Evolutionary conservation across 2,329 filamentous ascomycete genomes (phyloP).

Genomic region (Pseudocercospora musae): DNA sequence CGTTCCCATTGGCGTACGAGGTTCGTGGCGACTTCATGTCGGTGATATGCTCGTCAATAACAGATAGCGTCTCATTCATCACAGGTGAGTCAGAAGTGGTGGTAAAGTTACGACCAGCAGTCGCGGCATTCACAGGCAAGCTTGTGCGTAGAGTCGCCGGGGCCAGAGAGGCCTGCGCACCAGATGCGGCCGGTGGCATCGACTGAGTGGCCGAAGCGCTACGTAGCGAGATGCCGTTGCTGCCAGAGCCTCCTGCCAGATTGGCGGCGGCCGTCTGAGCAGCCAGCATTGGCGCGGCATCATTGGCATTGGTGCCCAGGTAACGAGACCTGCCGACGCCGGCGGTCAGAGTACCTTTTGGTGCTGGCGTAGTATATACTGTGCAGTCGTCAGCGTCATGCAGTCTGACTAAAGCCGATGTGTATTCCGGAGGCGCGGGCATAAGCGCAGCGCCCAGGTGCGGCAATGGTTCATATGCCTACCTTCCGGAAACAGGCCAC

Average conservation of each 20-base stretch:
- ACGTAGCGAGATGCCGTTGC: constrained; percentile 7
- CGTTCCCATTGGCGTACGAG: constrained; percentile 46
- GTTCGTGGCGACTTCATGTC: constrained; percentile 62
- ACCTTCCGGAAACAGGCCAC: constrained; percentile 82
- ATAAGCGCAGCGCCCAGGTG: background rate
- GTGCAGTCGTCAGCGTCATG: constrained; percentile 23
- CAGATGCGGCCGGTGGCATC: constrained; percentile 10
- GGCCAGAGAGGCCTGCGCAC: constrained; percentile 16
- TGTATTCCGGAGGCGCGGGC: background rate
- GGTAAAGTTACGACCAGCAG: constrained; percentile 13
- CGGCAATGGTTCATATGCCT: constrained; percentile 31
- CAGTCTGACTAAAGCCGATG: background rate
- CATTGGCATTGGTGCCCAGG: constrained; percentile 21
- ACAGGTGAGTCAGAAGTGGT: constrained; percentile 56
- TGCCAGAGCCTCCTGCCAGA: constrained; percentile 10
- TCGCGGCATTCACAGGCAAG: constrained; percentile 15
- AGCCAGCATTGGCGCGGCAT: constrained; percentile 15
- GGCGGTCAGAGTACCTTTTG: constrained; percentile 33
- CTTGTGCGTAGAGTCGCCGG: constrained; percentile 24
- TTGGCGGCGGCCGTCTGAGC: constrained; percentile 17
- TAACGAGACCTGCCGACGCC: constrained; percentile 15
- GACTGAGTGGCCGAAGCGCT: constrained; percentile 9
- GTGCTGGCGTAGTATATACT: constrained; percentile 41
- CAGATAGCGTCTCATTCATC: constrained; percentile 89
- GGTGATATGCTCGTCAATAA: constrained; percentile 96